phyloP scores from a whole-genome alignment of 306 rosid species.

The Ziziphus jujuba region DNA sequence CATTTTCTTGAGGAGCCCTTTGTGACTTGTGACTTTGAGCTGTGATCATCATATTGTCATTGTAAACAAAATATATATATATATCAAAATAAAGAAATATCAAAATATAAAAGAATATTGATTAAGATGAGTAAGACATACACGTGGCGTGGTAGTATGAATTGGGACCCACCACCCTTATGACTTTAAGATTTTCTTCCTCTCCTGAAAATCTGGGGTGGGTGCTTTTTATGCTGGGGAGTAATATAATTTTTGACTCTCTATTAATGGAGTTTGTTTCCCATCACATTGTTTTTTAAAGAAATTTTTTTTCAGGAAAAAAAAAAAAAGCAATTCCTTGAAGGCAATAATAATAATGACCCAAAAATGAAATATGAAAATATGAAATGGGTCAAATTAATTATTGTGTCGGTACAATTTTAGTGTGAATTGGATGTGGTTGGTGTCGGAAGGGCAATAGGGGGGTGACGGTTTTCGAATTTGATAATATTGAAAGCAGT shows the following conservation, averaged over 20 bases:
- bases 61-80: no score
- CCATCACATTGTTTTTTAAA: conserved; percentile 17
- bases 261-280: conserved; percentile 38
- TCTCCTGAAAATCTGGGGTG: conserved; percentile 41
- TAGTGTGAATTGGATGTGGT: conserved; percentile 17
- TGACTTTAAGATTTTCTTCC: conserved; percentile 26
- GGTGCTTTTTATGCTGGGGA: conserved; percentile 9
- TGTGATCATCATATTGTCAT: background rate
- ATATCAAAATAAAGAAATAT: no score
- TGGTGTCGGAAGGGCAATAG: background rate
- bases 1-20: conserved; percentile 9
- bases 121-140: conserved; percentile 11
- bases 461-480: no score
- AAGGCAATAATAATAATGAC: conserved; percentile 11
- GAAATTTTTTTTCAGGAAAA: background rate
- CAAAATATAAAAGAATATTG: background rate
- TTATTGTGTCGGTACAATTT: conserved; percentile 37
- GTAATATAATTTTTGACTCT: conserved; percentile 35
- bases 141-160: conserved; percentile 41
- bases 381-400: conserved; percentile 33
- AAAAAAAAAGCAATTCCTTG: conserved; percentile 26
- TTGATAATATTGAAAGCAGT: conserved; percentile 5
- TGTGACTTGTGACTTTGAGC: conserved; percentile 27
- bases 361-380: conserved; percentile 21
- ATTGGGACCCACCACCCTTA: conserved; percentile 32